These are phyloP conservation scores for Mycena leptocephala DNA, from an alignment of 768 basidiomycete genomes.

Conservation along the genomic window DNA sequence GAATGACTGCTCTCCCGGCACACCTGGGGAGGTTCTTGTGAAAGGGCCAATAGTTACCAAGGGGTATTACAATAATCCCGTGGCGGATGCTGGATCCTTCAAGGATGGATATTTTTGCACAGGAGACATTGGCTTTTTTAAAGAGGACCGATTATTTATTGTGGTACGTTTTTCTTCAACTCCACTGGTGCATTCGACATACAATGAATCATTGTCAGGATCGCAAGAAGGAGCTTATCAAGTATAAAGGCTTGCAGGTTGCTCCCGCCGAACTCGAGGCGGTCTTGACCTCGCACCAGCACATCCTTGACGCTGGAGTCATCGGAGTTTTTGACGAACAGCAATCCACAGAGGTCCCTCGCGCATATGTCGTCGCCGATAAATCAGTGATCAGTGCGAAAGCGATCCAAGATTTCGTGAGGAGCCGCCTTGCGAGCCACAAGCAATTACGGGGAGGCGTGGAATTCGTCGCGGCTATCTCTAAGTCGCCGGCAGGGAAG, in stretches of 20 bases:
- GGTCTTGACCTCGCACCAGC: conserved; percentile 42
- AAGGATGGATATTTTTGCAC: conserved; percentile 31
- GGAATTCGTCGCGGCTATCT: conserved; percentile 22
- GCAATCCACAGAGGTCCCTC: conserved; percentile 32
- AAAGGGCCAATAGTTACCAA: conserved; percentile 27
- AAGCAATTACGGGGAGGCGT: conserved; percentile 31
- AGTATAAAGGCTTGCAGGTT: conserved; percentile 41
- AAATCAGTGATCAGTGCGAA: background rate
- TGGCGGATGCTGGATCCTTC: conserved; percentile 27
- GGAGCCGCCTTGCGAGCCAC: conserved; percentile 19
- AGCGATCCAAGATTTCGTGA: conserved; percentile 28
- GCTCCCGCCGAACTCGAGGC: conserved; percentile 53
- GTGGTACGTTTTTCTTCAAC: no score
- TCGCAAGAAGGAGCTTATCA: conserved; percentile 41
- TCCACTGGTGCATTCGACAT: no score
- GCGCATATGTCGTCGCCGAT: conserved; percentile 36
- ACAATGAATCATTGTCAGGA: conserved; percentile 34
- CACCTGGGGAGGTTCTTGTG: conserved; percentile 26
- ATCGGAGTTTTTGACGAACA: conserved; percentile 40
- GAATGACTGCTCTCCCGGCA: conserved; percentile 19
- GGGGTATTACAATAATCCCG: conserved; percentile 35
- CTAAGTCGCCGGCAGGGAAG: conserved; percentile 32
- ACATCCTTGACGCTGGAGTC: conserved; percentile 46
- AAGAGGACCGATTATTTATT: background rate
- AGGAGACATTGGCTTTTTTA: conserved; percentile 34